These are phyloP conservation scores for Aspergillus cejpii DNA, from an alignment of 2,329 filamentous ascomycete genomes.

Conservation along the genomic window DNA sequence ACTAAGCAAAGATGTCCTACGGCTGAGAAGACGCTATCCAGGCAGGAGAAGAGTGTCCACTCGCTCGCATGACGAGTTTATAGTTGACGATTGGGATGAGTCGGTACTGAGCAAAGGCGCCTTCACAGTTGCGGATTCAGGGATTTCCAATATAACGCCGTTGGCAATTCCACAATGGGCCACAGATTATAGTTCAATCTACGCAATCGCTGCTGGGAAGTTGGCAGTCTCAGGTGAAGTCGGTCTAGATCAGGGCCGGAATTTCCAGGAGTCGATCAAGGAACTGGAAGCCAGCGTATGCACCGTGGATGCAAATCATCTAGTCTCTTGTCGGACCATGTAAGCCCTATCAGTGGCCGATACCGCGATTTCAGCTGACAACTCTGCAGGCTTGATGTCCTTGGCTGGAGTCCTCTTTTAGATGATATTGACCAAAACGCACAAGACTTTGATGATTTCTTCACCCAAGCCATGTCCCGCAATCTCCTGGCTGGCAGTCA, in stretches of 20 bases:
- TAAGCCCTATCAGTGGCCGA: slow-evolving; percentile 16
- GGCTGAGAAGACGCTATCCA: slow-evolving; percentile 17
- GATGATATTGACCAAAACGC: slow-evolving; percentile 36
- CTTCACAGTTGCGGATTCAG: slow-evolving; percentile 5
- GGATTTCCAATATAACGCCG: slow-evolving; percentile 8
- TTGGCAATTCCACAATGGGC: slow-evolving; percentile 24
- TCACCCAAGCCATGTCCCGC: background rate
- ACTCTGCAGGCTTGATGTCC: slow-evolving; percentile 28
- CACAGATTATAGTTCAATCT: slow-evolving; percentile 25
- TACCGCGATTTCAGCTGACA: slow-evolving; percentile 7
- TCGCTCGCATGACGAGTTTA: slow-evolving; percentile 24
- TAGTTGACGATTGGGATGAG: slow-evolving; percentile 37
- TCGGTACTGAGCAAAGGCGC: slow-evolving; percentile 11
- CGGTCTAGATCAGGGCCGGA: slow-evolving; percentile 3
- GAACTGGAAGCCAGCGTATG: slow-evolving; percentile 13
- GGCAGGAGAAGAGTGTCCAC: slow-evolving; percentile 7
- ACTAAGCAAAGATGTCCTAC: slow-evolving; percentile 18
- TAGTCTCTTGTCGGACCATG: slow-evolving; percentile 24
- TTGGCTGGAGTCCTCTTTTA: slow-evolving; percentile 21
- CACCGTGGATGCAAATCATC: slow-evolving; percentile 4
- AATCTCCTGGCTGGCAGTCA: background rate
- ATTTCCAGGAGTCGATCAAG: slow-evolving; percentile 22
- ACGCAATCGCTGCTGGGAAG: slow-evolving; percentile 21
- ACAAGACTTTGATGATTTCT: slow-evolving; percentile 20
- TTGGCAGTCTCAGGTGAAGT: slow-evolving; percentile 3